A percentile compares a stretch with the other conserved stretches of the same genome.
Conservation (phyloP, 2,329 filamentous ascomycete species). For the Scleromitrula shiraiana region DNA sequence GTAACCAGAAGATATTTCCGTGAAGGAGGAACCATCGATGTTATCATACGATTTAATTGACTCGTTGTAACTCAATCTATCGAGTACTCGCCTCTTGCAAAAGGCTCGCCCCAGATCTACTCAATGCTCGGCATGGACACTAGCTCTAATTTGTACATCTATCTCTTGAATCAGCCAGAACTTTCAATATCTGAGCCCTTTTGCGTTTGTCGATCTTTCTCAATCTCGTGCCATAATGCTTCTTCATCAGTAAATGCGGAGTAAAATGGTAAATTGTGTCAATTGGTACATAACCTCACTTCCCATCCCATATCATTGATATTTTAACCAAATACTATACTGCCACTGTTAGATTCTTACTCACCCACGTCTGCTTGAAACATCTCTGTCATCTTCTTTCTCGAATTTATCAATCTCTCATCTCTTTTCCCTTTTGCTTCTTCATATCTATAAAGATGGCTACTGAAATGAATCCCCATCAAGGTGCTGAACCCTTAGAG, state of each 20-base stretch:
- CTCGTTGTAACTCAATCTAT: background rate
- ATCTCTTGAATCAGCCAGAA: background rate
- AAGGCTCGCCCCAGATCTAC: background rate
- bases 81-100: too few relatives aligned
- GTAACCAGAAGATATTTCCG: too few relatives aligned
- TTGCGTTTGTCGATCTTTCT: background rate
- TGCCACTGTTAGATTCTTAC: too few relatives aligned
- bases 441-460: background rate
- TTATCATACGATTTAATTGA: background rate
- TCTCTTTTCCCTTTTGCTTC: background rate
- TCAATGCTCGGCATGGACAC: background rate
- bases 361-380: background rate
- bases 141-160: background rate
- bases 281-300: slow-evolving; percentile 6
- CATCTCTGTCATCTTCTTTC: background rate
- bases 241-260: background rate
- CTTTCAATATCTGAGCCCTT: background rate
- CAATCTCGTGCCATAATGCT: background rate
- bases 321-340: too few relatives aligned
- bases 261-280: background rate
- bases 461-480: background rate
- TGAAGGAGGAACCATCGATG: background rate
- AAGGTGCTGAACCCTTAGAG: slow-evolving; percentile 20
- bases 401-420: too few relatives aligned
- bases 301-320: too few relatives aligned